Conservation (phyloP, 148 eudicot species). For the Heliamphora exappendiculata region DNA sequence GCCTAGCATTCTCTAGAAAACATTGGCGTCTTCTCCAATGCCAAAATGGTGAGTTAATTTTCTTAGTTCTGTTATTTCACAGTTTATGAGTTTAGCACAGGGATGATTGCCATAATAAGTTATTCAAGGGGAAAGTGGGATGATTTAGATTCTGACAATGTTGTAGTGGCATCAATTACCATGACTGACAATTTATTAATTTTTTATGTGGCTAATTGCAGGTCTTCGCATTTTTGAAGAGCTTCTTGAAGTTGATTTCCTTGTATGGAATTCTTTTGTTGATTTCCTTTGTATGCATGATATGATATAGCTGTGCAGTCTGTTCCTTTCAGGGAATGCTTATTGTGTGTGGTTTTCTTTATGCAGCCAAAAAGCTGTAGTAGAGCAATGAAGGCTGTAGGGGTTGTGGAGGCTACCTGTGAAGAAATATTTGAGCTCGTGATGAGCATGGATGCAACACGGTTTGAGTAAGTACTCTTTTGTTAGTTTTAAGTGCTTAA, state of each 20-base stretch:
- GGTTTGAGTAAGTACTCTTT: conserved; percentile 77
- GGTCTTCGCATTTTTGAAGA: conserved; percentile 99
- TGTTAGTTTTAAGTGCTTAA: not conserved
- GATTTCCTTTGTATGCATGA: not conserved
- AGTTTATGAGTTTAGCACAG: not conserved
- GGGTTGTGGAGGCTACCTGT: conserved; percentile 95
- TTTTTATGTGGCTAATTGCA: conserved; percentile 26
- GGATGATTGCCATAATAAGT: not conserved
- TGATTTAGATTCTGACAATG: not conserved
- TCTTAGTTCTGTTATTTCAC: conserved; percentile 2
- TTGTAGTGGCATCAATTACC: not conserved
- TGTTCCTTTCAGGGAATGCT: conserved; percentile 5
- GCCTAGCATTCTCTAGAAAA: conserved; percentile 82
- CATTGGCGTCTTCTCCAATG: conserved; percentile 99
- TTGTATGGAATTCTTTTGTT: conserved; percentile 44
- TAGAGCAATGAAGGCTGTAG: conserved; percentile 99
- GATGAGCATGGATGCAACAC: conserved; percentile 96
- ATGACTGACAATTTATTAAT: not conserved
- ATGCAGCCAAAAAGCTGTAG: conserved; percentile 98
- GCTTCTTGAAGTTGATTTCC: conserved; percentile 92
- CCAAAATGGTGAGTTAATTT: conserved; percentile 67
- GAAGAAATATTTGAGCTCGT: conserved; percentile 97
- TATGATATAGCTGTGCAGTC: not conserved
- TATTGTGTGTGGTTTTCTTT: conserved; percentile 13
- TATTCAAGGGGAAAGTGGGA: not conserved